Base-by-base conservation (phyloP, 371 early-diverging fungal species). In the Saksenaea oblongispora region DNA sequence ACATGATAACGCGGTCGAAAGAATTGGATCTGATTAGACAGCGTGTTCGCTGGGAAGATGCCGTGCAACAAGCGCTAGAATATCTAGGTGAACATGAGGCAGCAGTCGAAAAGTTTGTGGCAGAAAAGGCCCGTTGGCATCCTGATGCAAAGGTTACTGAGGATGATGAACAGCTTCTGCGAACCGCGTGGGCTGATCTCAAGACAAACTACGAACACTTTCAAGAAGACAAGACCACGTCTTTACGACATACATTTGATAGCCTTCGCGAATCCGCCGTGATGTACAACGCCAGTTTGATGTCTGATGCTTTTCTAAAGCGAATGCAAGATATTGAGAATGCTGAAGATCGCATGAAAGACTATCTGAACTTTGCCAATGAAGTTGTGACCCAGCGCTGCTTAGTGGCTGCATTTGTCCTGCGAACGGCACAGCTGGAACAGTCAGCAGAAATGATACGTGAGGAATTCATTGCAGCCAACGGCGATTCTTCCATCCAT, bases 381-480 rank as follows among this genome's bases (percentile, higher is more conserved):
- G 67, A 74, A 24, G 69, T 82, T 2, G 69, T 82, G 3, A 62
- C 69, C 5, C 83, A 82, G 42, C 66, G 72, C 1, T 66, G 76
- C 31, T 37, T 72, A n/a, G 66, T 79, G 13, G 57, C 69, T 34
- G 72, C 66, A 10, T 82, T 82, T 42, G 61, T 78, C 14, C 22
- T 64, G 34, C 62, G 74, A 36, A 73, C 73, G 1, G 66, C 73
- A 10, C 72, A 74, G 34, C 57, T 82, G 11, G 80, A 79, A 54
- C 72, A 74, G 34, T 73, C 72, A 2, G 83, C 83, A 1, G 81
- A 78, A 22, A 36, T 71, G 28, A 74, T 81, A 17, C 72, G 81
- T 1, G 78, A 81, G 55, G 78, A 78, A 42, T 70, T 81, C 34
- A 74, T 74, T n/a, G 58, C 69, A 1, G 55, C 63, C 39, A 63